Percentiles rank a stretch among this genome's conserved stretches.
These are phyloP conservation scores for Trichoderma virens DNA, from an alignment of 495 filamentous ascomycete species.

Conservation along the genomic window DNA sequence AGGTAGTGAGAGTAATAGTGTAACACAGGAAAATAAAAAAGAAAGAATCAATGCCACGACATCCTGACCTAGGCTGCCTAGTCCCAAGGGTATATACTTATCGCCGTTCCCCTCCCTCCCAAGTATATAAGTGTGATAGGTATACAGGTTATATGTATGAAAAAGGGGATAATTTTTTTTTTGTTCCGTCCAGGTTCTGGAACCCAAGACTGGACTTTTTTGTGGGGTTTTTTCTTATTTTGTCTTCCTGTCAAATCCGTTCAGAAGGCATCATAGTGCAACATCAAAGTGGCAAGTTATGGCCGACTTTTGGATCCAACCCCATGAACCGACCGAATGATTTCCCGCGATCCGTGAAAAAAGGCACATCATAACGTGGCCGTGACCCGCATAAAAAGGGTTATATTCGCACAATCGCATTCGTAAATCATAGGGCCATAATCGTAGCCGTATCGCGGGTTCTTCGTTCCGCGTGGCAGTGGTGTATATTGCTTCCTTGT, in stretches of 20 bases:
- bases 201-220: background rate
- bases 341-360: background rate
- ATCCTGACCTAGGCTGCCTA: background rate
- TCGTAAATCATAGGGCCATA: constrained; percentile 8
- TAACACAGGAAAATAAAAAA: background rate
- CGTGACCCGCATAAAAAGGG: background rate
- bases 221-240: background rate
- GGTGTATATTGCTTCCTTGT: background rate
- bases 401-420: background rate
- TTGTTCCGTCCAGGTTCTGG: background rate
- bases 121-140: constrained; percentile 7
- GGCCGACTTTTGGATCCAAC: background rate
- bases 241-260: background rate
- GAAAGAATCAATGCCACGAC: background rate
- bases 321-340: constrained; percentile 1
- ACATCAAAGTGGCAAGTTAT: background rate
- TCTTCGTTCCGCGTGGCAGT: background rate
- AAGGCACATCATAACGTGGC: constrained; percentile 1
- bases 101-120: background rate
- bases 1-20: background rate
- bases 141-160: constrained; percentile 1
- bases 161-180: no score
- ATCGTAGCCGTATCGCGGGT: background rate
- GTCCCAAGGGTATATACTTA: constrained; percentile 8
- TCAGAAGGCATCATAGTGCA: background rate